phyloP scores from a whole-genome alignment of 169 alveolate genomes.

The Plasmodium inui region DNA sequence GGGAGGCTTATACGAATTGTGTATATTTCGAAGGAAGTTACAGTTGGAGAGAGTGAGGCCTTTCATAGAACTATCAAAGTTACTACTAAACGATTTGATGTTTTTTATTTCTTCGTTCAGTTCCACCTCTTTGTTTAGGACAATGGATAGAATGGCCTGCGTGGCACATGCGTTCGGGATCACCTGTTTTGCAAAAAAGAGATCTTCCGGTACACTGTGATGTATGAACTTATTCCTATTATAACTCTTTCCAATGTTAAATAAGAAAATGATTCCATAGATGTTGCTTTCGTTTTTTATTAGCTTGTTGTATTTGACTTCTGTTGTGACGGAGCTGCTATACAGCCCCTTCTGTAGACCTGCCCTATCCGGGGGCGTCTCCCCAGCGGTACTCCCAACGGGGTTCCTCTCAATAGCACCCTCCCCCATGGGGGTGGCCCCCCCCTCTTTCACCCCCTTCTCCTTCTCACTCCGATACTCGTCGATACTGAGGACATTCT shows the following conservation, averaged over 20 bases:
- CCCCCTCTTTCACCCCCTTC: background rate
- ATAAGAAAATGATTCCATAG: constrained; percentile 92
- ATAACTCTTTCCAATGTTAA: constrained; percentile 84
- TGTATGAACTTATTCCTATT: constrained; percentile 67
- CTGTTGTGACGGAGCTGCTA: constrained; percentile 57
- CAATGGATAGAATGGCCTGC: constrained; percentile 90
- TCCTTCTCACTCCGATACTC: constrained; percentile 25
- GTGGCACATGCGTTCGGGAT: constrained; percentile 95
- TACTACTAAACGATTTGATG: constrained; percentile 86
- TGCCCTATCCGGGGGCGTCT: too few relatives aligned
- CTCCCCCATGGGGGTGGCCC: too few relatives aligned
- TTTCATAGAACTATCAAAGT: constrained; percentile 86
- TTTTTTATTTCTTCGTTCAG: constrained; percentile 82
- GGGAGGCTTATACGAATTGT: constrained; percentile 85
- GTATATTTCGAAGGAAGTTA: constrained; percentile 86
- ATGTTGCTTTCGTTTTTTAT: constrained; percentile 74
- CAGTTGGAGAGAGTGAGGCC: constrained; percentile 91
- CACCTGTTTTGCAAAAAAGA: constrained; percentile 93
- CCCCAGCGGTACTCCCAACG: background rate
- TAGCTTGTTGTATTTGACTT: constrained; percentile 77
- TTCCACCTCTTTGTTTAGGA: constrained; percentile 82
- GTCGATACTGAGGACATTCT: constrained; percentile 17
- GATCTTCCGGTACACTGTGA: constrained; percentile 75
- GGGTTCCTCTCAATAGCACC: background rate
- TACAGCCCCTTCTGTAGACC: background rate